A percentile compares a stretch with the other conserved stretches of the same genome.
These are phyloP conservation scores for Cercospora sp. DNA, from an alignment of 2,329 filamentous ascomycete species.

Conservation along the genomic window DNA sequence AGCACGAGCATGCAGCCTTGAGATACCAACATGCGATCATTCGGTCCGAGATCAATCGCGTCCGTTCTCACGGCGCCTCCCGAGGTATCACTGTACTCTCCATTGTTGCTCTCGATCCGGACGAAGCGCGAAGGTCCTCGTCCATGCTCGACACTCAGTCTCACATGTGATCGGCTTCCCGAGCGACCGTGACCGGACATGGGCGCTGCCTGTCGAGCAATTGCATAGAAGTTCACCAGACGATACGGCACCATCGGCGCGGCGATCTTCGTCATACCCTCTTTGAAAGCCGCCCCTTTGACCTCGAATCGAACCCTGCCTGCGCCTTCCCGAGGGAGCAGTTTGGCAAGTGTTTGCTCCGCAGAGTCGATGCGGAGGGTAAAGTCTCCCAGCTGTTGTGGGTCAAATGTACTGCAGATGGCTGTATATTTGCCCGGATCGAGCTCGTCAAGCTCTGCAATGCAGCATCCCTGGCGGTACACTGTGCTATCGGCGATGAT, in stretches of 20 bases:
- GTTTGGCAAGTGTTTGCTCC: conserved; percentile 56
- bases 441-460: conserved; percentile 63
- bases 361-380: conserved; percentile 71
- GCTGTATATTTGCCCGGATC: conserved; percentile 78
- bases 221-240: conserved; percentile 46
- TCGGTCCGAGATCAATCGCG: conserved; percentile 73
- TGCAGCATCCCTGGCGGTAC: conserved; percentile 76
- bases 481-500: conserved; percentile 83
- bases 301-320: conserved; percentile 68
- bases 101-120: conserved; percentile 67
- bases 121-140: conserved; percentile 67
- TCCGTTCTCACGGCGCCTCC: conserved; percentile 65
- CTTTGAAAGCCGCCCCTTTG: conserved; percentile 53
- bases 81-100: conserved; percentile 68
- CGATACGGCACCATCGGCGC: conserved; percentile 53
- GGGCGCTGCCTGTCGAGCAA: conserved; percentile 30
- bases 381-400: conserved; percentile 73
- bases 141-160: conserved; percentile 72
- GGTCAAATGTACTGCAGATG: conserved; percentile 87
- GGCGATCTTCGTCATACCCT: conserved; percentile 55
- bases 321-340: conserved; percentile 71
- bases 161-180: conserved; percentile 54
- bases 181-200: conserved; percentile 20
- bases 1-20: conserved; percentile 77
- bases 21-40: conserved; percentile 42